These are phyloP conservation scores for Teratosphaeria pseudoeucalypti DNA, from an alignment of 2,329 filamentous ascomycete species.

Conservation along the genomic window DNA sequence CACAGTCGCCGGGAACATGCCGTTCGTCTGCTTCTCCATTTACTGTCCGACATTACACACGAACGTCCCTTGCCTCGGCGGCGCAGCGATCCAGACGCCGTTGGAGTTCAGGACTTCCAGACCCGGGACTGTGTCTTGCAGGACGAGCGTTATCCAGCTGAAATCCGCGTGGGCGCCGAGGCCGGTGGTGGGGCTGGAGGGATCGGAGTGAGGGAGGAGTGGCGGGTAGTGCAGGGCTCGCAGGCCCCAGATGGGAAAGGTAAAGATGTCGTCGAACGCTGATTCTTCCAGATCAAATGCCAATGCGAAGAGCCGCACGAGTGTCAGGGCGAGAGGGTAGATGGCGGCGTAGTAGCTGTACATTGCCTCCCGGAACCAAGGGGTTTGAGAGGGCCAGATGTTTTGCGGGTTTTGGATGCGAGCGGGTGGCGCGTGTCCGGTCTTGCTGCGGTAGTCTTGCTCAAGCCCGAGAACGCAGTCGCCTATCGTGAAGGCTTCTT, in stretches of 20 bases:
- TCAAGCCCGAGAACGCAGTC: not conserved
- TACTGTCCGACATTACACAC: not conserved
- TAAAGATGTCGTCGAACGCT: not conserved
- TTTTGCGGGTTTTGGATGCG: not conserved
- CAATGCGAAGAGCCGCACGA: not conserved
- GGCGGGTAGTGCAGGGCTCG: not conserved
- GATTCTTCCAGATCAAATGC: not conserved
- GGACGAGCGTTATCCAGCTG: not conserved
- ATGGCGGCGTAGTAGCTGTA: not conserved
- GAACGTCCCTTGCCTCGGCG: not conserved
- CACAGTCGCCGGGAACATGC: not conserved
- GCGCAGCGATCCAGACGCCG: not conserved
- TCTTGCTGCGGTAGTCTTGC: not conserved
- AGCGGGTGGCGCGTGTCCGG: not conserved
- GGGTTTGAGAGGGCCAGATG: not conserved
- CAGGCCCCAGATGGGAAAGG: not conserved
- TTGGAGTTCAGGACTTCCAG: not conserved
- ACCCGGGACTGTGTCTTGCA: not conserved
- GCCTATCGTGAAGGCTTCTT: not conserved
- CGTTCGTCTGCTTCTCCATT: not conserved
- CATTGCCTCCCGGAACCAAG: not conserved
- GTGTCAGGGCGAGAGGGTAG: not conserved
- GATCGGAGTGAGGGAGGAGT: not conserved
- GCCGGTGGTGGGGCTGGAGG: not conserved
- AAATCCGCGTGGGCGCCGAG: not conserved